phyloP scores from a whole-genome alignment of 331 rosid genomes.

The Pyrus hybrid region DNA sequence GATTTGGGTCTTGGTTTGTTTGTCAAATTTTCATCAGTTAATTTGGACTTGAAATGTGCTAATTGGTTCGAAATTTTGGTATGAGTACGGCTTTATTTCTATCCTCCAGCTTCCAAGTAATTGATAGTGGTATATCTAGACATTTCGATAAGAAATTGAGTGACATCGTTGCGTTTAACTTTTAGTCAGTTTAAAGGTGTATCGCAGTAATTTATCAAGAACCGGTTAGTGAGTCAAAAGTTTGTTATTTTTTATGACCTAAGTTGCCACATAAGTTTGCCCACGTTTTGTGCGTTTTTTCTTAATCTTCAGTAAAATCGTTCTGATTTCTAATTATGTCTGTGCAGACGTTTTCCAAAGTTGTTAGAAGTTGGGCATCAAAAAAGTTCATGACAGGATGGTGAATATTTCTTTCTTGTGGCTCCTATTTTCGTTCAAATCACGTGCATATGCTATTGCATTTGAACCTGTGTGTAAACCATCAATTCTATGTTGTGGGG shows the following conservation, averaged over 20 bases:
- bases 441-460: not conserved
- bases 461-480: not conserved
- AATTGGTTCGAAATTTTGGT: not conserved
- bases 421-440: not conserved
- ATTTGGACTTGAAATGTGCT: not conserved
- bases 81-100: not conserved
- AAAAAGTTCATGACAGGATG: conserved; percentile 99
- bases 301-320: conserved; percentile 10
- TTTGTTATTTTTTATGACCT: not conserved
- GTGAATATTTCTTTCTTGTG: conserved; percentile 36
- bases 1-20: not conserved
- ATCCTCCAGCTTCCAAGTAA: not conserved
- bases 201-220: not conserved
- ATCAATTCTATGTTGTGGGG: not conserved
- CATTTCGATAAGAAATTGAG: not conserved
- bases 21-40: not conserved
- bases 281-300: not conserved
- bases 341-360: conserved; percentile 82
- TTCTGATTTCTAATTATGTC: conserved; percentile 9
- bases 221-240: not conserved
- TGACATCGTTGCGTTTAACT: not conserved
- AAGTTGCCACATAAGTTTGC: not conserved
- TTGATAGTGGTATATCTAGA: not conserved
- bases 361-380: conserved; percentile 91
- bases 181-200: not conserved